These are phyloP conservation scores for Dendrobium catenatum DNA, from an alignment of 106 monocot genomes.

Conservation along the genomic window DNA sequence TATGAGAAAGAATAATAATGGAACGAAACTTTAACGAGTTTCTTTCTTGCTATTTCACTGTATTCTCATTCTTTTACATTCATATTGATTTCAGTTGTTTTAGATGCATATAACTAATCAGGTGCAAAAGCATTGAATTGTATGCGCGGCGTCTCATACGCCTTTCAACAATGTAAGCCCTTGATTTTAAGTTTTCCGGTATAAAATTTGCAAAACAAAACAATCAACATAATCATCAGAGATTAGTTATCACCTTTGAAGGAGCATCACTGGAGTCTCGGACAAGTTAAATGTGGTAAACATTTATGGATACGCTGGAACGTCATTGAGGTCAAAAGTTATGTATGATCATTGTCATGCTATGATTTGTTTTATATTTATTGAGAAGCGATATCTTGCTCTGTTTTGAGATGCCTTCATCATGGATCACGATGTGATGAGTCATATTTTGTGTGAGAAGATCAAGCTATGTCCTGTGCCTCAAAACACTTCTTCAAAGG, in stretches of 20 bases:
- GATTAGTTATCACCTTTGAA: not conserved
- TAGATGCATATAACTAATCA: not conserved
- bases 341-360: not conserved
- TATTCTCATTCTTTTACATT: constrained; percentile 1
- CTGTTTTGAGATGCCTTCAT: not conserved
- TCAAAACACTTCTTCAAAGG: not conserved
- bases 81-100: constrained; percentile 4
- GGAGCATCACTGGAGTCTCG: not conserved
- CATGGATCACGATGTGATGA: not conserved
- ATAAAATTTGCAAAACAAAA: not conserved
- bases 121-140: not conserved
- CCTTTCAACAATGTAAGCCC: not conserved
- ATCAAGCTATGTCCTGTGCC: not conserved
- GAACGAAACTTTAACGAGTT: not conserved
- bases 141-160: not conserved
- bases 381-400: not conserved
- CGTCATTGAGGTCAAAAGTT: not conserved
- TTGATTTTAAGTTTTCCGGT: not conserved
- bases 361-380: not conserved
- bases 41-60: not conserved
- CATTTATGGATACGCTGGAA: not conserved
- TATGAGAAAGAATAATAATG: constrained; percentile 25
- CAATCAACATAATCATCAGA: not conserved
- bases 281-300: not conserved
- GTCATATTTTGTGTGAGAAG: not conserved